Evolutionary conservation across 495 filamentous ascomycete genomes (phyloP).

Genomic region (Penicillium crystallinum): DNA sequence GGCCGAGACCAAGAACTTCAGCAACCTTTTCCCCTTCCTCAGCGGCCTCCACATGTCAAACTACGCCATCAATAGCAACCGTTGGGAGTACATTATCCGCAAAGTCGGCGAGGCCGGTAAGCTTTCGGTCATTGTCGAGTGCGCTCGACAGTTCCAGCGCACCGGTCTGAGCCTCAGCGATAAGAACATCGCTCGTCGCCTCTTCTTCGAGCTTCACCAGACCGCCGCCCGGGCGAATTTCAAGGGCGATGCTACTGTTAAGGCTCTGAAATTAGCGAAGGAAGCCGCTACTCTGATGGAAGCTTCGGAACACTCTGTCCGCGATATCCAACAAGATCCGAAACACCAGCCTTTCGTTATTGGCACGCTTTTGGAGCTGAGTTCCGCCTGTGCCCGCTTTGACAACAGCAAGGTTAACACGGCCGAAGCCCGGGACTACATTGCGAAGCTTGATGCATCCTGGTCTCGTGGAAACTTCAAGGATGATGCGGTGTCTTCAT

Average conservation of each 20-base stretch:
- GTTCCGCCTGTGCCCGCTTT: slow-evolving; percentile 33
- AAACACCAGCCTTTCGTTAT: slow-evolving; percentile 37
- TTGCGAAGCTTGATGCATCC: slow-evolving; percentile 28
- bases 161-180: slow-evolving; percentile 49
- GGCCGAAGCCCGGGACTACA: slow-evolving; percentile 34
- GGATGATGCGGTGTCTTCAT: slow-evolving; percentile 4
- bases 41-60: slow-evolving; percentile 48
- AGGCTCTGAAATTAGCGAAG: slow-evolving; percentile 41
- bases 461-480: slow-evolving; percentile 23
- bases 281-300: slow-evolving; percentile 50
- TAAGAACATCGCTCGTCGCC: slow-evolving; percentile 32
- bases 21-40: slow-evolving; percentile 54
- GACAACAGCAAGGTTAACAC: slow-evolving; percentile 21
- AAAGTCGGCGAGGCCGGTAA: slow-evolving; percentile 32
- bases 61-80: slow-evolving; percentile 20
- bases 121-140: slow-evolving; percentile 48
- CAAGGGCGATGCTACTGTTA: slow-evolving; percentile 28
- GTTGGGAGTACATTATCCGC: slow-evolving; percentile 40
- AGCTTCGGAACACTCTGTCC: slow-evolving; percentile 33
- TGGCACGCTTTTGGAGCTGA: slow-evolving; percentile 42
- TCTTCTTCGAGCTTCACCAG: slow-evolving; percentile 49
- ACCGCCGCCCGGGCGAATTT: slow-evolving; percentile 42
- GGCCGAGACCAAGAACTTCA: slow-evolving; percentile 52
- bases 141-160: slow-evolving; percentile 36
- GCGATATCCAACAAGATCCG: slow-evolving; percentile 21